Evolutionary conservation across 164 flowering plant species (phyloP), one percentile per base, ranked within the genome.

Genomic region (Tetracentron sinense): DNA sequence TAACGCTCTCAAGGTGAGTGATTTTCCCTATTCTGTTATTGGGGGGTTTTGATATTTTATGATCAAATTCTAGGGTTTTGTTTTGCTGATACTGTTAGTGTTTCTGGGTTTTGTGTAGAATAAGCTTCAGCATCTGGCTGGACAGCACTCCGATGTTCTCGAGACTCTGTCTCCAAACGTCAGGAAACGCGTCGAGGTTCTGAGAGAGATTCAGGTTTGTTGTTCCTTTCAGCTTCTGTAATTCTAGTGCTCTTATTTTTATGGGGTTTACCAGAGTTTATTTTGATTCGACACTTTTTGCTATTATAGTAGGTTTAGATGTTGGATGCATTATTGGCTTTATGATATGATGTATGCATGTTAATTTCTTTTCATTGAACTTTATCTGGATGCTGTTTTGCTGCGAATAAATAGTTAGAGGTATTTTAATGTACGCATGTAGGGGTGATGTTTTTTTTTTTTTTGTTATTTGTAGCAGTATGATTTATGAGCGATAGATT

Each of bases 151-250:
- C 4, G 80, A 79, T 63, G 75, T 79, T 3, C 68, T 82, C 3
- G 85, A 79, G 63, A 44, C 74, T 4, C 70, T 82, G 12, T 8
- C 85, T 0, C 79, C 83, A 0, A 66, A 54, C 6, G 80, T 82
- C 66, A 72, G 80, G 56, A 79, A 77, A 72, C 81, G 83, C 4
- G 83, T 82, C 23, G 80, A 75, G 31, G 75, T 60, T 52, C 71
- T 82, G 15, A 77, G 72, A 44, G 81, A 74, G 54, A 56, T 81
- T 53, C 85, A 81, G 85, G 85, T 77, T 35, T 63, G 68, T 59
- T 1, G 4, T 48, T 51, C 3, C 4, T n/a, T 42, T n/a, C 12
- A 17, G 15, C 7, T 64, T 38, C 21, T 10, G 19, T 7, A 33
- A 33, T 33, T 33, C 4, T 38, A 38, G 11, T 38, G 14, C 11